Base-by-base conservation (phyloP, 768 basidiomycete genomes). In the Lentinula lateritia region DNA sequence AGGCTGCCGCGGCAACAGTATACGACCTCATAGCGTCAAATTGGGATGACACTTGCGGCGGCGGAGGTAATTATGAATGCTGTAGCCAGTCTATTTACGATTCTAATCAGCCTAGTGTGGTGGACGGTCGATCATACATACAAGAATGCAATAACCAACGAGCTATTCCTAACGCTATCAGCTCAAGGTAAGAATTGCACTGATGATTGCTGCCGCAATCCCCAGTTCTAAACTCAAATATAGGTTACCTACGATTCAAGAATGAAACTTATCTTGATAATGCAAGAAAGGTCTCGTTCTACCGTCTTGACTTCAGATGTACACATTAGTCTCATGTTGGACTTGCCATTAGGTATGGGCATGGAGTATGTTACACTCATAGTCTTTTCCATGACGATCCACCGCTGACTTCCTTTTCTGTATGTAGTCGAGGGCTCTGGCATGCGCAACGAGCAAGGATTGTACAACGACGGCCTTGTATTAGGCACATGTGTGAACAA, bases 131-230 rank as follows among this genome's bases (percentile, higher is more conserved):
- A 72, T 23, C 79, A 81, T 63, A 78, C 75, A 0, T 85, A 85
- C 73, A 85, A 85, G 72, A 84, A 85, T 58, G 82, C 83, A 10
- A 78, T 86, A 62, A 85, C 83, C 18, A 85, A 85, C 65, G 75
- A 84, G 59, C 74, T 85, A 8, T 85, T 83, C 72, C 71, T 85
- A 13, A 69, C 79, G 38, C 74, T 78, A 6, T 84, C 83, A 2
- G 83, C 83, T 4, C 63, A 56, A 41, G 55, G 55, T 56, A 4
- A 28, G 38, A 5, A 13, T 1, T 23, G 1, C 52, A 7, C n/a
- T 32, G 10, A 15, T 15, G 9, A 18, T 28, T n/a, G 35, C 28
- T 45, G 16, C 28, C 35, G 16, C 2, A 6, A 16, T 12, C 23
- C 15, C 3, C 6, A n/a, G 8, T 39, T 42, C 10, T 28, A 23